Conservation (phyloP, 345 rosid genomes). For the Noccaea caerulescens region DNA sequence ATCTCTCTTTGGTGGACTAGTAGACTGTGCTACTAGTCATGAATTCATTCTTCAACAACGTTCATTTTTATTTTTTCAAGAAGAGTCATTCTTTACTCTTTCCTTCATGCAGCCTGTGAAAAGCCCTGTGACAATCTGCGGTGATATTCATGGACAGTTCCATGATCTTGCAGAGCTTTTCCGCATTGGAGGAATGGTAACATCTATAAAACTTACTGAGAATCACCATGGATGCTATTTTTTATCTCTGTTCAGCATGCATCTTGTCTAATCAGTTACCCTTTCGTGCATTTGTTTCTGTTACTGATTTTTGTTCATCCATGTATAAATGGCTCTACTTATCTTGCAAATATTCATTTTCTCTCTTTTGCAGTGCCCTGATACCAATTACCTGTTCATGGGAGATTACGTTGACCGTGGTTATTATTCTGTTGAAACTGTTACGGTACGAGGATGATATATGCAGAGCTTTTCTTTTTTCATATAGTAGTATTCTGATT, state of each 20-base stretch:
- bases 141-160: slow-evolving; percentile 97
- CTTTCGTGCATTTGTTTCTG: slow-evolving; percentile 18
- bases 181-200: slow-evolving; percentile 95
- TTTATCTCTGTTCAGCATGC: not conserved
- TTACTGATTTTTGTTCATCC: not conserved
- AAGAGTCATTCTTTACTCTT: slow-evolving; percentile 4
- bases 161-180: slow-evolving; percentile 99
- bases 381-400: slow-evolving; percentile 94
- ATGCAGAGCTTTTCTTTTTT: not conserved
- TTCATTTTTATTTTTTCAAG: not conserved
- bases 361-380: slow-evolving; percentile 72
- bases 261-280: slow-evolving; percentile 11
- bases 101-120: slow-evolving; percentile 72
- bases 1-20: slow-evolving; percentile 15
- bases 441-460: slow-evolving; percentile 58
- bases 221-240: not conserved
- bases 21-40: slow-evolving; percentile 30
- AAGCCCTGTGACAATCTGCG: slow-evolving; percentile 95
- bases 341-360: not conserved
- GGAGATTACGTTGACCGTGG: slow-evolving; percentile 98
- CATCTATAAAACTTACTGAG: slow-evolving; percentile 7
- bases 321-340: slow-evolving; percentile 3
- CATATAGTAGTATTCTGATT: slow-evolving; percentile 17
- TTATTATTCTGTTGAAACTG: slow-evolving; percentile 96
- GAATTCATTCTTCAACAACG: not conserved